Percentiles rank a stretch among this genome's conserved stretches.
Conservation (phyloP, 352 stramenopile genomes). For the Phytopythium oedochilum region DNA sequence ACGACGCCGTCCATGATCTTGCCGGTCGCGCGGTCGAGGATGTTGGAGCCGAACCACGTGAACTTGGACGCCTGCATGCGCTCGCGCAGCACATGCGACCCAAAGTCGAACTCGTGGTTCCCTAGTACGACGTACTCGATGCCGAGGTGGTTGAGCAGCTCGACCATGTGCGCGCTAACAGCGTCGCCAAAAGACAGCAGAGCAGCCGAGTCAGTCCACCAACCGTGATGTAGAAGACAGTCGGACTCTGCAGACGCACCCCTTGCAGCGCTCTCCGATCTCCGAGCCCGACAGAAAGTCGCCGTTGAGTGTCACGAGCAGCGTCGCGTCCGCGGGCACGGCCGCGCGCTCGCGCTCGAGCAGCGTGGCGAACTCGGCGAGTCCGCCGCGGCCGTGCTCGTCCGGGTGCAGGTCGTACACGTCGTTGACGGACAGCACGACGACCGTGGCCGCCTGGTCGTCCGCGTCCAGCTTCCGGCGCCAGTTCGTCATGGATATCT, state of each 20-base stretch:
- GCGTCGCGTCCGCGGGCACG: conserved; percentile 28
- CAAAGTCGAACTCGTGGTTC: conserved; percentile 66
- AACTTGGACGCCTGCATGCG: conserved; percentile 37
- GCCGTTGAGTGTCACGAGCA: conserved; percentile 49
- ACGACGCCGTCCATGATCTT: conserved; percentile 22
- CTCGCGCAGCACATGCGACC: conserved; percentile 23
- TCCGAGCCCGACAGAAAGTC: conserved; percentile 49
- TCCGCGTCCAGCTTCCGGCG: conserved; percentile 10
- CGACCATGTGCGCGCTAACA: background rate
- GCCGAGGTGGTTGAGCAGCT: conserved; percentile 32
- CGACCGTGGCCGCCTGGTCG: conserved; percentile 15
- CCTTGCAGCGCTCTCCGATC: conserved; percentile 35
- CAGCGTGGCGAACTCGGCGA: conserved; percentile 37
- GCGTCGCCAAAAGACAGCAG: background rate
- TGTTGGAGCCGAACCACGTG: conserved; percentile 47
- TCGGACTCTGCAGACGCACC: conserved; percentile 11
- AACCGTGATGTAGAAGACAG: background rate
- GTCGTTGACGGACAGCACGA: conserved; percentile 48
- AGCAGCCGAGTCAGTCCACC: background rate
- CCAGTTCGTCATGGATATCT: conserved; percentile 7
- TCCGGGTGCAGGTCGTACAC: conserved; percentile 50
- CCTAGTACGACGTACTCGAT: conserved; percentile 53
- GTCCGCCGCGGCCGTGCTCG: conserved; percentile 30
- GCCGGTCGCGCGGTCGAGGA: conserved; percentile 24
- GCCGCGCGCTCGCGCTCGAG: conserved; percentile 25